Evolutionary conservation across 2,329 filamentous ascomycete genomes (phyloP), one percentile per base, ranked within the genome.

Genomic region (Cephalotrichum gorgonifer): DNA sequence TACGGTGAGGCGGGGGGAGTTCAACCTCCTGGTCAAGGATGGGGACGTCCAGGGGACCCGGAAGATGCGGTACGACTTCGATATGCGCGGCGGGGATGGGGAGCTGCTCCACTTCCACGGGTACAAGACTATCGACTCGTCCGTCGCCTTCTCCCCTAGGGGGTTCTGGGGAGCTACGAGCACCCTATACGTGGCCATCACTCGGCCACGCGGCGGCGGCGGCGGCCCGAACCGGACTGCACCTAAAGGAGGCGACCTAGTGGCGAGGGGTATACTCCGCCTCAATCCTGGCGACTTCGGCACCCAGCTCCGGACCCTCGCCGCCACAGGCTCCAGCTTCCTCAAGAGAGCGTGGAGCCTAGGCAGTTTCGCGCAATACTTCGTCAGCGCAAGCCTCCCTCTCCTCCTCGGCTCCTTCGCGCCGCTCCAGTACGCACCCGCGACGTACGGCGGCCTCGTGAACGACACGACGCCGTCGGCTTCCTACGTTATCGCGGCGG

Each of bases 161-260:
- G 68, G 74, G 52, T 78, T 85, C 51, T 84, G 79, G 81, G 68
- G 67, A 44, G 75, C 79, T 2, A 81, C 79, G 1, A 80, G 73
- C 20, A 83, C 78, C 0, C 67, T 85, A 0, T 83, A 80, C 53
- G 78, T 81, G 43, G 79, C 74, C 1, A 71, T 84, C 50, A 76
- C 75, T 15, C 63, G 49, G 17, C 51, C 47, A 8, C 22, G 33
- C 9, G 58, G 58, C 31, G 56, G 61, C 46, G 62, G 62, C 38
- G 51, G 55, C 8, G 12, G 14, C 2, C 62, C 69, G 4, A 68
- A 72, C 33, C 62, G 60, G 30, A 27, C 26, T 15, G 39, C 17
- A 8, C 70, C 67, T 62, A 62, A 64, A 26, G 57, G 66, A 44
- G 69, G 70, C 22, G 60, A 60, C 6, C 64, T 78, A 2, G 59